These are phyloP conservation scores for Tylopilus cervinicoccineus DNA, from an alignment of 768 basidiomycete species.

Conservation along the genomic window DNA sequence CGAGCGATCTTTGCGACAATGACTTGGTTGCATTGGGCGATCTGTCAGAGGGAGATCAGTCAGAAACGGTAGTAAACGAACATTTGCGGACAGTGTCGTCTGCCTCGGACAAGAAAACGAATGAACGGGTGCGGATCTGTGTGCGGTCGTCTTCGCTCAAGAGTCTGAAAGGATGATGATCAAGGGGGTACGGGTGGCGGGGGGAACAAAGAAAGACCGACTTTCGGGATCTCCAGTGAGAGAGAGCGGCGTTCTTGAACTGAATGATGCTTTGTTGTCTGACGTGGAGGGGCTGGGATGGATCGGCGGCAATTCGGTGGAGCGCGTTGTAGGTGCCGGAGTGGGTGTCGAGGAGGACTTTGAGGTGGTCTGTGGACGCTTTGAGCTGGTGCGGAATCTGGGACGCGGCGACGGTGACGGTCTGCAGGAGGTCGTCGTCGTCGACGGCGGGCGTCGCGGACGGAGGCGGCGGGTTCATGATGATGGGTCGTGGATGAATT, in stretches of 20 bases:
- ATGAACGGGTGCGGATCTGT: conserved; percentile 59
- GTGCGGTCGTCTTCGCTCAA: conserved; percentile 64
- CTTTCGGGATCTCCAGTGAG: conserved; percentile 80
- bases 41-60: conserved; percentile 33
- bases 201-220: conserved; percentile 30
- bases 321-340: conserved; percentile 69
- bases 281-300: conserved; percentile 55
- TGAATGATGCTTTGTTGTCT: conserved; percentile 84
- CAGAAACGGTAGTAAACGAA: neutral
- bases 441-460: conserved; percentile 39
- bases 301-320: conserved; percentile 67
- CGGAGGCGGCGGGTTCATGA: conserved; percentile 18
- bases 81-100: conserved; percentile 62
- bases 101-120: conserved; percentile 68
- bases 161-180: conserved; percentile 41
- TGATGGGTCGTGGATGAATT: conserved; percentile 16
- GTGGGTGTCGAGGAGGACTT: conserved; percentile 56
- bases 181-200: conserved; percentile 5
- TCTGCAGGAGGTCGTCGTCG: conserved; percentile 61
- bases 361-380: conserved; percentile 57
- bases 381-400: conserved; percentile 54
- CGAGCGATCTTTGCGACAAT: conserved; percentile 77
- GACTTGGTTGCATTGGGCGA: conserved; percentile 72
- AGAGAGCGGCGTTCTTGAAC: conserved; percentile 76
- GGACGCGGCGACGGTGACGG: conserved; percentile 65